A percentile compares a stretch with the other conserved stretches of the same genome.
Conservation (phyloP, 1,284 basidiomycete genomes). For the Sanghuangporus sanghuang region DNA sequence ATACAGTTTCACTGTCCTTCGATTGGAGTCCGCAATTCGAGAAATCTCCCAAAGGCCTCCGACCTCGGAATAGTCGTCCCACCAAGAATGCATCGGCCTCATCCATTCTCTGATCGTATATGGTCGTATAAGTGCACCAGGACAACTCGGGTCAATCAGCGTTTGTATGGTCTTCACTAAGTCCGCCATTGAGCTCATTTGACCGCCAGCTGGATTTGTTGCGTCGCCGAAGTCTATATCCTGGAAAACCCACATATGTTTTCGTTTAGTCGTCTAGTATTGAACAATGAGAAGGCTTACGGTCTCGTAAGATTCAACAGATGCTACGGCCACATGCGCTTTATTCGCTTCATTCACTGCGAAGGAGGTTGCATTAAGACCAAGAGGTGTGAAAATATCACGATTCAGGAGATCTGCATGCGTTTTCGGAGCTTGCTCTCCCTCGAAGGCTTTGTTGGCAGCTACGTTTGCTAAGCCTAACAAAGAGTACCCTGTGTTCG, state of each 20-base stretch:
- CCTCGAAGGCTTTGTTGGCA: conserved; percentile 31
- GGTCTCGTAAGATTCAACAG: neutral
- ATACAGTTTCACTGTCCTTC: neutral
- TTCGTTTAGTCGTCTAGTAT: too few species aligned
- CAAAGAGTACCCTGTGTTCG: conserved; percentile 40
- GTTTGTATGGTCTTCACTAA: conserved; percentile 28
- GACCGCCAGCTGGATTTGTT: conserved; percentile 41
- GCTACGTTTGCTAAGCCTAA: conserved; percentile 39
- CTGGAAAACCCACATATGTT: conserved; percentile 32
- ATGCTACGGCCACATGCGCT: neutral
- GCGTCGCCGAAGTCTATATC: conserved; percentile 37
- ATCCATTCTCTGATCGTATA: neutral
- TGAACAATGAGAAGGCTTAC: too few species aligned
- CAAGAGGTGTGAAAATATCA: conserved; percentile 41
- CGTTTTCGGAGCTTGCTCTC: conserved; percentile 26
- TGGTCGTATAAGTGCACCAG: neutral
- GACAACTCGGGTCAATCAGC: neutral
- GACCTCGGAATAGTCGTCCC: neutral
- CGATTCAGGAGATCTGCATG: conserved; percentile 37
- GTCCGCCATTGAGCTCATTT: conserved; percentile 44
- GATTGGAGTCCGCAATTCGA: neutral
- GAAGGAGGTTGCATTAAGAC: conserved; percentile 36
- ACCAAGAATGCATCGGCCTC: neutral
- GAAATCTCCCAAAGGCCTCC: neutral
- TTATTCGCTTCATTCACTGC: conserved; percentile 25